phyloP scores from a whole-genome alignment of 768 basidiomycete species.

The Hypsizygus marmoreus region DNA sequence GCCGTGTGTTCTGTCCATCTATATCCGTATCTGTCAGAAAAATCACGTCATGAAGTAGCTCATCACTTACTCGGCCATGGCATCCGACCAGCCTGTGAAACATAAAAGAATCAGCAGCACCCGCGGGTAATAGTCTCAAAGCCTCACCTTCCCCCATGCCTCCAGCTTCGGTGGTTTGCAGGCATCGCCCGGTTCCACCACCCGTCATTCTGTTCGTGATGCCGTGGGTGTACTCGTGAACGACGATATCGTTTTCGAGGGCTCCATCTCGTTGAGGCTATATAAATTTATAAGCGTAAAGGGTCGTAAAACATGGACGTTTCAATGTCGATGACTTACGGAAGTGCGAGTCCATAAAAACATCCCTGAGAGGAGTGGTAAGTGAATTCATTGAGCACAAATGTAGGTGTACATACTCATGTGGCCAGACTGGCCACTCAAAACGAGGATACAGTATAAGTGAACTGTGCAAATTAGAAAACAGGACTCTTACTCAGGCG shows the following conservation, averaged over 20 bases:
- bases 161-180: constrained; percentile 56
- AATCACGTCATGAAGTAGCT: not conserved
- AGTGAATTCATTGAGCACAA: not conserved
- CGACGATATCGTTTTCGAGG: constrained; percentile 49
- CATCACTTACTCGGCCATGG: constrained; percentile 31
- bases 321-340: constrained; percentile 19
- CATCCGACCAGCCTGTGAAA: constrained; percentile 41
- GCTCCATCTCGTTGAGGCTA: constrained; percentile 56
- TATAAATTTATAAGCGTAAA: constrained; percentile 3
- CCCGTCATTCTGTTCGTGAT: constrained; percentile 49
- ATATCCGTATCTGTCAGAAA: not conserved
- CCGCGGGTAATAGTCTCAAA: not conserved
- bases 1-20: constrained; percentile 37
- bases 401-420: constrained; percentile 28
- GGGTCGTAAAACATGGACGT: not conserved
- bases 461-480: too few species aligned
- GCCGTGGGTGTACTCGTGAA: constrained; percentile 44
- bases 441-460: not conserved
- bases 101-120: not conserved
- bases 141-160: constrained; percentile 52
- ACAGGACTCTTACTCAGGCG: constrained; percentile 33
- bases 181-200: constrained; percentile 50
- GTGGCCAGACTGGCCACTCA: constrained; percentile 35
- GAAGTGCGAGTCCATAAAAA: constrained; percentile 34
- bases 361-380: constrained; percentile 26